Conservation (phyloP, 306 rosid genomes). For the Quercus cerris region DNA sequence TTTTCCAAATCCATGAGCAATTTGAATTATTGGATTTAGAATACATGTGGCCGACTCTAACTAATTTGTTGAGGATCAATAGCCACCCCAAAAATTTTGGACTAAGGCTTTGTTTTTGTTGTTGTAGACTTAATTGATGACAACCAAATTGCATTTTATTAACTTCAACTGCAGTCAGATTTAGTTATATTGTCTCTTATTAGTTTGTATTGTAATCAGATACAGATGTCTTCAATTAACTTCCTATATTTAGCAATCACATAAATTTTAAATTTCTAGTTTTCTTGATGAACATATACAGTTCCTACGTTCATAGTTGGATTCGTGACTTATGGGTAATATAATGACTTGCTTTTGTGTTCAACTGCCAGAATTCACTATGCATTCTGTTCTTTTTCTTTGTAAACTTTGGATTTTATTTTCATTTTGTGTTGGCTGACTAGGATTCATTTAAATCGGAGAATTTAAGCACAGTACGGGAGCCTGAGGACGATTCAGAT, state of each 20-base stretch:
- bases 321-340: background rate
- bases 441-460: slow-evolving; percentile 73
- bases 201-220: background rate
- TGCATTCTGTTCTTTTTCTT: background rate
- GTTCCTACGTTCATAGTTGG: background rate
- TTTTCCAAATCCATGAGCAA: background rate
- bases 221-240: background rate
- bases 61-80: too few relatives aligned
- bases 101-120: too few relatives aligned
- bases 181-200: background rate
- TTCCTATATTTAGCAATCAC: background rate
- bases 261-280: background rate
- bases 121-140: background rate
- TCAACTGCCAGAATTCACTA: background rate
- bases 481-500: slow-evolving; percentile 63
- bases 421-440: slow-evolving; percentile 22
- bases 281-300: background rate
- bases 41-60: too few relatives aligned
- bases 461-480: slow-evolving; percentile 40
- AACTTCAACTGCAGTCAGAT: background rate
- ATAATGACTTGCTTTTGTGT: background rate
- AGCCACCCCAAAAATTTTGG: too few relatives aligned
- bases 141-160: background rate
- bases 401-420: background rate
- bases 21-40: background rate